Evolutionary conservation across 2,329 filamentous ascomycete genomes (phyloP).

Genomic region (Botrytis byssoidea): DNA sequence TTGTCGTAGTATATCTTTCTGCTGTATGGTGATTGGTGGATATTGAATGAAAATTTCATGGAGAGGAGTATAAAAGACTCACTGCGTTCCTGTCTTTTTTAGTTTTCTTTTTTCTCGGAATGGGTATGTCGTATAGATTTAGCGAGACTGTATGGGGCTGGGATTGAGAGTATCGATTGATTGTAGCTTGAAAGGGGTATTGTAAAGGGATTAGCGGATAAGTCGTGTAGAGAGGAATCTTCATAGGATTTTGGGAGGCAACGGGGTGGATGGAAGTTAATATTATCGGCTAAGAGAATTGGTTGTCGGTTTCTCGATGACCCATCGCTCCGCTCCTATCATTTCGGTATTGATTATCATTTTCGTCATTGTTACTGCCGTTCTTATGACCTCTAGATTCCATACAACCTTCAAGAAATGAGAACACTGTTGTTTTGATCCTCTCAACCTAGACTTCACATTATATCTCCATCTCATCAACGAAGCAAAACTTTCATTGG

Average conservation of each 20-base stretch:
- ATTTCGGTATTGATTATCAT: background rate
- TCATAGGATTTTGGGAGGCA: too few relatives aligned
- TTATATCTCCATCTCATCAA: background rate
- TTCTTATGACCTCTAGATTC: accelerated
- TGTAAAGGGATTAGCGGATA: too few relatives aligned
- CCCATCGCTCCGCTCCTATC: background rate
- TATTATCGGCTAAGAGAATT: accelerated
- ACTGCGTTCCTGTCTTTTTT: accelerated
- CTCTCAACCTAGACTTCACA: accelerated
- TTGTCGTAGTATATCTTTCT: background rate
- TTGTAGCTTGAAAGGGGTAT: too few relatives aligned
- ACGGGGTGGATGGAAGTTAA: background rate
- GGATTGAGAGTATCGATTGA: accelerated
- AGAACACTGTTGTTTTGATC: accelerated
- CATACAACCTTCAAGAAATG: background rate
- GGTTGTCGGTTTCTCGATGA: background rate
- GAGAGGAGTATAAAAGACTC: too few relatives aligned
- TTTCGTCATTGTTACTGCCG: accelerated
- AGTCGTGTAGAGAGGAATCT: too few relatives aligned
- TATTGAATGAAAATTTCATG: accelerated
- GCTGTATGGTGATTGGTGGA: background rate
- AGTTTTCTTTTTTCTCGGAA: too few relatives aligned
- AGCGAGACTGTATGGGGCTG: too few relatives aligned
- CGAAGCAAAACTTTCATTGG: background rate
- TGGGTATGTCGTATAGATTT: too few relatives aligned